Evolutionary conservation across 2,329 filamentous ascomycete species (phyloP).

Genomic region (Aspergillus sp.): DNA sequence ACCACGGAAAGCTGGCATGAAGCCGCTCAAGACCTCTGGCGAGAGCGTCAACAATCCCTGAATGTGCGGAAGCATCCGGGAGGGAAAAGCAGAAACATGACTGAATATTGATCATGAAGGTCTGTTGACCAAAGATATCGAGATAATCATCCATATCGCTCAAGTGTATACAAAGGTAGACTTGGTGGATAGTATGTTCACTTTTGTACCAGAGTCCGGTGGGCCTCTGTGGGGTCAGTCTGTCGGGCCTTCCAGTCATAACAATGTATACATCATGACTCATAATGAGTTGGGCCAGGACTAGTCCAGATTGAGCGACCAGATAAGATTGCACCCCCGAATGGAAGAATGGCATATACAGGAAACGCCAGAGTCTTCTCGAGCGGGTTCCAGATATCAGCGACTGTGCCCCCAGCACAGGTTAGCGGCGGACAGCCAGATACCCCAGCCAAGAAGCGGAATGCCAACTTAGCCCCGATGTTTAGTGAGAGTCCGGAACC

Average conservation of each 20-base stretch:
- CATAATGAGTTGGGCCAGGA: no score
- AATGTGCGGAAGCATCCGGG: constrained; percentile 13
- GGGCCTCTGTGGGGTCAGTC: no score
- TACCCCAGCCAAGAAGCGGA: constrained; percentile 48
- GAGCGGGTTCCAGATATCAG: constrained; percentile 44
- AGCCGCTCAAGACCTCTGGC: constrained; percentile 36
- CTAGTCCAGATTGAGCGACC: no score
- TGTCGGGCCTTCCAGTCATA: no score
- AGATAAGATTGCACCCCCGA: constrained; percentile 26
- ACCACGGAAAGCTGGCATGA: constrained; percentile 41
- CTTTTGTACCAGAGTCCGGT: no score
- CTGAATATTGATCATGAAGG: constrained; percentile 45
- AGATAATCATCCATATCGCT: constrained; percentile 15
- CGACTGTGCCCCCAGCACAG: constrained; percentile 43
- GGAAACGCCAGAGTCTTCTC: constrained; percentile 49
- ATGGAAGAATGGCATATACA: constrained; percentile 44
- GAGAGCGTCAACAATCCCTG: constrained; percentile 26
- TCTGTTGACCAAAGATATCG: constrained; percentile 41
- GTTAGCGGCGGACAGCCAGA: constrained; percentile 44
- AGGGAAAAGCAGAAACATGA: constrained; percentile 39
- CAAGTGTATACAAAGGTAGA: no score
- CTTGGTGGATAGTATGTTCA: no score
- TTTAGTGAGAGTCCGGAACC: constrained; percentile 46
- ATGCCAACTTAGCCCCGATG: constrained; percentile 46
- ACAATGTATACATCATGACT: no score